Evolutionary conservation across 305 asterid genomes (phyloP).

Genomic region (Striga hermonthica): DNA sequence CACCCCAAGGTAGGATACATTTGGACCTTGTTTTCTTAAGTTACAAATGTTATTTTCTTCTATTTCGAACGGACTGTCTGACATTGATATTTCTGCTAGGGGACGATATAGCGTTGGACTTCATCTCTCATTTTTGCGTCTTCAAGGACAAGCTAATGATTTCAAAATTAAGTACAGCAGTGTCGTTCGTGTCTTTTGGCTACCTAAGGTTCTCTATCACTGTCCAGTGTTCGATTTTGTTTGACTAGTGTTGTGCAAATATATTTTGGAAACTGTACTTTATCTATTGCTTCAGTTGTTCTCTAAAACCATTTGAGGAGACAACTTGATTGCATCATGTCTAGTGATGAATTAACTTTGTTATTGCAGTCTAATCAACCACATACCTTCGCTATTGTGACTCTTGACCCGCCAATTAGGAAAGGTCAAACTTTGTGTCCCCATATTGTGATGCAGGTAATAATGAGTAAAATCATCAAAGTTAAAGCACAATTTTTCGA

Average conservation of each 20-base stretch:
- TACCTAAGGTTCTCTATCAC: slow-evolving; percentile 71
- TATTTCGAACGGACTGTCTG: slow-evolving; percentile 28
- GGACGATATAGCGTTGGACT: slow-evolving; percentile 91
- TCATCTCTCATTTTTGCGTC: slow-evolving; percentile 90
- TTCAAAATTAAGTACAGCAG: slow-evolving; percentile 99
- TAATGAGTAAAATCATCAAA: slow-evolving; percentile 8
- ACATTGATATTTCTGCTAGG: slow-evolving; percentile 46
- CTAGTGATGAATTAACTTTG: slow-evolving; percentile 28
- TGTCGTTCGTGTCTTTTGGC: slow-evolving; percentile 84
- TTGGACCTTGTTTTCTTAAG: slow-evolving; percentile 8
- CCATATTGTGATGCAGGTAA: slow-evolving; percentile 96
- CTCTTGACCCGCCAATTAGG: slow-evolving; percentile 98
- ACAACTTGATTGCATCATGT: slow-evolving; percentile 16
- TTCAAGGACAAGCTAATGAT: slow-evolving; percentile 98
- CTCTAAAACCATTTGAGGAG: slow-evolving; percentile 2
- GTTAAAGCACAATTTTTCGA: not conserved
- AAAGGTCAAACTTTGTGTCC: slow-evolving; percentile 98
- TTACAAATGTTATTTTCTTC: slow-evolving; percentile 20
- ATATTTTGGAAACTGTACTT: slow-evolving; percentile 23
- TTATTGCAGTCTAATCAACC: slow-evolving; percentile 86
- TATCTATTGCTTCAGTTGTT: slow-evolving; percentile 13
- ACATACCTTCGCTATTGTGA: slow-evolving; percentile 85
- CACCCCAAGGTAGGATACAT: slow-evolving; percentile 74
- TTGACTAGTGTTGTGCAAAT: slow-evolving; percentile 16
- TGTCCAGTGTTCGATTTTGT: slow-evolving; percentile 19